Evolutionary conservation across 2,329 filamentous ascomycete genomes (phyloP).

Genomic region (Apiospora hydei): DNA sequence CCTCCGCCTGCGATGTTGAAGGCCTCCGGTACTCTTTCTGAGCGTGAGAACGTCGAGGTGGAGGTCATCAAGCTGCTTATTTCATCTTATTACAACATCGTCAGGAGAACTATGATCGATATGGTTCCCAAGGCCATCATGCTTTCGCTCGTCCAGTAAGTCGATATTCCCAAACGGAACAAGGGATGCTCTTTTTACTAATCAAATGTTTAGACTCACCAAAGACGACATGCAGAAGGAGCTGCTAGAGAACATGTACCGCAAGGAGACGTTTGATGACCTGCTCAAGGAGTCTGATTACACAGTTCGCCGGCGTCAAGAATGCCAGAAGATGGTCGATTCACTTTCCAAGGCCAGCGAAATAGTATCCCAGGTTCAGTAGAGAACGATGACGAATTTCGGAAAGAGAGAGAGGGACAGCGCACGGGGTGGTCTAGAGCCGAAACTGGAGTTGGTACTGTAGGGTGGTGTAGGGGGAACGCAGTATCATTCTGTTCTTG

Average conservation of each 20-base stretch:
- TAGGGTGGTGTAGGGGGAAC: neutral
- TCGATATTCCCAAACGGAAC: constrained; percentile 37
- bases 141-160: constrained; percentile 93
- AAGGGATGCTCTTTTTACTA: constrained; percentile 17
- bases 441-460: constrained; percentile 11
- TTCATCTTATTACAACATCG: constrained; percentile 97
- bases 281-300: constrained; percentile 98
- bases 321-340: constrained; percentile 99
- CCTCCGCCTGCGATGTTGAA: constrained; percentile 91
- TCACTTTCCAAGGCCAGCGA: constrained; percentile 88
- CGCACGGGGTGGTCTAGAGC: neutral
- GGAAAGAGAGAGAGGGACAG: neutral
- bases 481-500: constrained; percentile 20
- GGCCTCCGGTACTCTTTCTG: constrained; percentile 90
- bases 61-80: constrained; percentile 99
- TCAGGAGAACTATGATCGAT: constrained; percentile 97
- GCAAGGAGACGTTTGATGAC: constrained; percentile 87
- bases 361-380: constrained; percentile 86
- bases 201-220: constrained; percentile 69
- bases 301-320: constrained; percentile 91
- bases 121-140: constrained; percentile 99
- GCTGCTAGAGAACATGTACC: constrained; percentile 97
- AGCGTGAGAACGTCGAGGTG: constrained; percentile 94
- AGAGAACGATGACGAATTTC: constrained; percentile 30
- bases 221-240: constrained; percentile 99